Evolutionary conservation across 495 filamentous ascomycete genomes (phyloP), one percentile per base, ranked within the genome.

Genomic region (Saxispiralis lemnorum): DNA sequence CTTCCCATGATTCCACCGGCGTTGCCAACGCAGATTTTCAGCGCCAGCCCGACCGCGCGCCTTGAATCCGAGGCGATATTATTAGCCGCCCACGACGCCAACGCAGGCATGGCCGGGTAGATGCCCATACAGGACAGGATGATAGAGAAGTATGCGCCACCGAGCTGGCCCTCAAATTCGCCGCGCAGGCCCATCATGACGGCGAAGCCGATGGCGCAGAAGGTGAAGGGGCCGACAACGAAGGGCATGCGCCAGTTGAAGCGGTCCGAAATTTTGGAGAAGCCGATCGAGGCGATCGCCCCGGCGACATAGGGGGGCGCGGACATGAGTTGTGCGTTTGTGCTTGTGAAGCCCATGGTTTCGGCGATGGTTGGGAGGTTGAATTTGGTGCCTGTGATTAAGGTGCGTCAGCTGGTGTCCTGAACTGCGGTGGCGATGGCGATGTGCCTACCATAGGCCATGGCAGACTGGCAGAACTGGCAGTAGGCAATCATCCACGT

Each of bases 51-150:
- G 1, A 93, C 76, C 16, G 86, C 88, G 17, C 88, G 73, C 66
- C 94, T 94, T 61, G 92, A 92, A 2, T 86, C 80, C 14, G 87
- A 87, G 60, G 93, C 88, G 19, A 73, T 74, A 49, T 96, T 96
- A 62, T 96, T 96, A 36, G 74, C 74, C 14, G 78, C 62, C 88
- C 88, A 96, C 16, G 76, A 75, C 46, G 95, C 83, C 0, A 84
- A 89, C 55, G 93, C 93, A 13, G 88, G 61, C 48, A 94, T 84
- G 58, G 73, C 79, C 0, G 88, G 88, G 54, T 94, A 96, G 52
- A 95, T 94, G 0, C 88, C 88, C 42, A 88, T 61, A 12, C 34
- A 35, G 34, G 34, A 14, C n/a, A 35, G 13, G 34, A 14, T 14
- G 0, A 89, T 87, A 6, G 76, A 84, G 1, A 96, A 66, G 63